phyloP scores from a whole-genome alignment of 257 asterid genomes.

The Linderniella brevidens region DNA sequence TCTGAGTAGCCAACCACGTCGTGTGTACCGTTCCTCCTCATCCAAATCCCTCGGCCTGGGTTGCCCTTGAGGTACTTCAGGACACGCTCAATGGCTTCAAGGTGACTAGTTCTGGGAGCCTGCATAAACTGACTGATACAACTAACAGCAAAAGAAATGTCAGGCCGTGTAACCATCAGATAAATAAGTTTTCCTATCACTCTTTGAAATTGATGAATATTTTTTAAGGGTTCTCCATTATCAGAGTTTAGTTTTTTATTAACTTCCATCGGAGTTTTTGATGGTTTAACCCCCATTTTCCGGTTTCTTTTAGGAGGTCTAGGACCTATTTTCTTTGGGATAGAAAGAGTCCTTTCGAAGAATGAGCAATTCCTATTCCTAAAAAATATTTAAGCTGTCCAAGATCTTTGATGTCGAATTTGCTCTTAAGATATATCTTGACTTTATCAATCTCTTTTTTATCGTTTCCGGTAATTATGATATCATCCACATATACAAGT shows the following conservation, averaged over 20 bases:
- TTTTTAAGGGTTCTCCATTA: not conserved
- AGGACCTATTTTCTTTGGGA: too few relatives aligned
- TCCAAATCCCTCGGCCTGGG: too few relatives aligned
- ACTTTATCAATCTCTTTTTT: not conserved
- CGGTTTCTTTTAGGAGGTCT: too few relatives aligned
- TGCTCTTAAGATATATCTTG: not conserved
- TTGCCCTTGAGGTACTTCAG: too few relatives aligned
- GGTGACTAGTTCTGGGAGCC: too few relatives aligned
- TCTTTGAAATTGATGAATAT: not conserved
- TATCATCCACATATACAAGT: constrained; percentile 1
- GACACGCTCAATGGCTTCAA: too few relatives aligned
- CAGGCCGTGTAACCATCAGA: not conserved
- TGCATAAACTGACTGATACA: too few relatives aligned
- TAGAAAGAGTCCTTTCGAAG: not conserved
- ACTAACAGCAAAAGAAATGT: too few relatives aligned
- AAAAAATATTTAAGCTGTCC: not conserved
- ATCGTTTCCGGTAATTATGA: not conserved
- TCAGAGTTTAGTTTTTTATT: not conserved
- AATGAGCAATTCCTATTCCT: not conserved
- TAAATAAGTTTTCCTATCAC: not conserved
- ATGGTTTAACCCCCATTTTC: not conserved
- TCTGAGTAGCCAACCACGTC: too few relatives aligned
- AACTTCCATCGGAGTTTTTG: not conserved
- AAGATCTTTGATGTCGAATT: not conserved
- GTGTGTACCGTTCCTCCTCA: too few relatives aligned